These are phyloP conservation scores for Jamesozyma spencerorum DNA, from an alignment of 805 yeast genomes.

Conservation along the genomic window DNA sequence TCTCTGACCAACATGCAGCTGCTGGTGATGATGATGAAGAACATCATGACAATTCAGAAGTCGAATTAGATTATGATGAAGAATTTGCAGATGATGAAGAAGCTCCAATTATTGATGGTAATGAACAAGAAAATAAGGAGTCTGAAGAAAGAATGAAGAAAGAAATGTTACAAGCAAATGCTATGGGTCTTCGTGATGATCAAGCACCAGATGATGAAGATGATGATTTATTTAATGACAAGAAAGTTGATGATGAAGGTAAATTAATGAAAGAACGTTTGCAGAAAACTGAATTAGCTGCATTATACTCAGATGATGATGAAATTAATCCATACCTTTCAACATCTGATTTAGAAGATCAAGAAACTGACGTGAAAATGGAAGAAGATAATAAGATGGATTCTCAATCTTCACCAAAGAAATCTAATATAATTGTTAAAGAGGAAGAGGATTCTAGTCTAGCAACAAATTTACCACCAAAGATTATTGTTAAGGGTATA, in stretches of 20 bases:
- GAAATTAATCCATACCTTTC: constrained; percentile 77
- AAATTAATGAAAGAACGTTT: constrained; percentile 74
- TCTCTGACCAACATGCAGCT: constrained; percentile 33
- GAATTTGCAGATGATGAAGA: constrained; percentile 98
- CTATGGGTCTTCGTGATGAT: constrained; percentile 53
- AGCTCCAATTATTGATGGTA: constrained; percentile 93
- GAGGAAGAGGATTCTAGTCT: constrained; percentile 4
- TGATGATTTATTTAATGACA: constrained; percentile 64
- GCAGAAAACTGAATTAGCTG: constrained; percentile 76
- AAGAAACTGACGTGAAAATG: constrained; percentile 33
- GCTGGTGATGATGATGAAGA: constrained; percentile 33
- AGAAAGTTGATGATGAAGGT: constrained; percentile 86
- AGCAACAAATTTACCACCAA: constrained; percentile 22
- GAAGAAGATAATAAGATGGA: constrained; percentile 31
- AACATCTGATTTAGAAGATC: constrained; percentile 56
- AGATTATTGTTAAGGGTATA: constrained; percentile 35
- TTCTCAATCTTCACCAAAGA: constrained; percentile 20
- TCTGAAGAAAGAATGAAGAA: constrained; percentile 75
- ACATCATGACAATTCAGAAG: constrained; percentile 67
- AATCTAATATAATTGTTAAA: constrained; percentile 10
- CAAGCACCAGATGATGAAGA: constrained; percentile 55
- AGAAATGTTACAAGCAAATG: constrained; percentile 77
- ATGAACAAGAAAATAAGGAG: constrained; percentile 88
- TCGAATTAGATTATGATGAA: constrained; percentile 89
- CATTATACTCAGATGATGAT: constrained; percentile 67